Evolutionary conservation across 148 eudicot genomes (phyloP).

Genomic region (Mesembryanthemum crystallinum): DNA sequence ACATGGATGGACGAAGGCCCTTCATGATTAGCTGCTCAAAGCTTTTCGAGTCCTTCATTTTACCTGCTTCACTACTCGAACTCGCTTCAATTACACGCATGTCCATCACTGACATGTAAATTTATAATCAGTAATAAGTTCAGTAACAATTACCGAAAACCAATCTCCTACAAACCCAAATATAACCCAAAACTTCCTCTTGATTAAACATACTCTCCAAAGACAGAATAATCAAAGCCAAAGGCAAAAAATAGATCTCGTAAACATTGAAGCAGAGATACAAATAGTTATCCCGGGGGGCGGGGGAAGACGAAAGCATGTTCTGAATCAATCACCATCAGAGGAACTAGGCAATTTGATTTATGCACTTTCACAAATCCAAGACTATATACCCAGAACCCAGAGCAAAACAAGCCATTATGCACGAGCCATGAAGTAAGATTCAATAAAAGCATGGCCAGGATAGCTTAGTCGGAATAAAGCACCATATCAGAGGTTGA

Average conservation of each 20-base stretch:
- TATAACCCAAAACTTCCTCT: background rate
- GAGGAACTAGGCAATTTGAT: no score
- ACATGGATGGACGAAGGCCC: constrained; percentile 59
- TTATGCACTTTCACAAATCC: no score
- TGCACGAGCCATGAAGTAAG: no score
- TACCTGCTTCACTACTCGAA: constrained; percentile 23
- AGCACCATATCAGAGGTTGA: no score
- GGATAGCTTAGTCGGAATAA: no score
- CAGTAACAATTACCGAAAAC: background rate
- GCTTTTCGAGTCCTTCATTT: constrained; percentile 27
- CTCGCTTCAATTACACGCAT: constrained; percentile 41
- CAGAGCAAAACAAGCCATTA: no score
- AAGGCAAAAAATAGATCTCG: background rate
- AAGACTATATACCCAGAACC: no score
- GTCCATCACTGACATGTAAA: constrained; percentile 44
- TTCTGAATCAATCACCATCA: no score
- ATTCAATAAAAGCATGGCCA: background rate
- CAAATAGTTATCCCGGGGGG: no score
- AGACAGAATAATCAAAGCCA: background rate
- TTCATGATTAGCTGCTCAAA: constrained; percentile 43
- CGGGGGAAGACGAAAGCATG: no score
- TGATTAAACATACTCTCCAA: background rate
- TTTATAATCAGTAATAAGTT: background rate
- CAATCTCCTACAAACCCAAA: background rate
- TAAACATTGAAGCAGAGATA: no score